Conservation (phyloP, 495 filamentous ascomycete species). For the Apiosordaria backusii region DNA sequence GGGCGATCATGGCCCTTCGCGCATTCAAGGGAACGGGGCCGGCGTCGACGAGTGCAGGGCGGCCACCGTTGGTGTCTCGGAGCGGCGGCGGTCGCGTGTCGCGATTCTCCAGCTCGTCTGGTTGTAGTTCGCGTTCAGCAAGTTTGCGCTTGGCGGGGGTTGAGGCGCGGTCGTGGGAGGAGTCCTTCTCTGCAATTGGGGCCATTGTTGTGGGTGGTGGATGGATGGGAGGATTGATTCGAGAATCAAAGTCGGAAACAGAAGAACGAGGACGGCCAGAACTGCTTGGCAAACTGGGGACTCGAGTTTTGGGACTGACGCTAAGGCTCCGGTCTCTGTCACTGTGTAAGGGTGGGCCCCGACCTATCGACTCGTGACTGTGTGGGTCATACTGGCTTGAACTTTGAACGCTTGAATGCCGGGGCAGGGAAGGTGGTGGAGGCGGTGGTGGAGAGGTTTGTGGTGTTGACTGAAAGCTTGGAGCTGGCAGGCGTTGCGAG, state of each 20-base stretch:
- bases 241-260: conserved; percentile 41
- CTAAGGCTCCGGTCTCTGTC: conserved; percentile 59
- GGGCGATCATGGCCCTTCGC: conserved; percentile 25
- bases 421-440: conserved; percentile 42
- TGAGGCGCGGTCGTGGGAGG: conserved; percentile 30
- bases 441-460: conserved; percentile 41
- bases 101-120: conserved; percentile 44
- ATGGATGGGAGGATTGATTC: conserved; percentile 30
- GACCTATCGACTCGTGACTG: conserved; percentile 31
- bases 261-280: conserved; percentile 39
- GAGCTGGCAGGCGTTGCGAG: conserved; percentile 43
- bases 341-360: conserved; percentile 41
- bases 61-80: conserved; percentile 40
- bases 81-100: conserved; percentile 42
- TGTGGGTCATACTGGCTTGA: conserved; percentile 36
- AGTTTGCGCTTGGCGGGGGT: conserved; percentile 54
- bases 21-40: conserved; percentile 19
- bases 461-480: conserved; percentile 31
- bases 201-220: conserved; percentile 27
- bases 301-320: conserved; percentile 61
- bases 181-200: conserved; percentile 9
- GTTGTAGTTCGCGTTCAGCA: conserved; percentile 46
- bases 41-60: conserved; percentile 24
- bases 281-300: conserved; percentile 50
- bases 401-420: conserved; percentile 45